Percentiles rank a stretch among this genome's conserved stretches.
phyloP scores from a whole-genome alignment of 192 early-diverging fungal genomes.

The Podila minutissima region DNA sequence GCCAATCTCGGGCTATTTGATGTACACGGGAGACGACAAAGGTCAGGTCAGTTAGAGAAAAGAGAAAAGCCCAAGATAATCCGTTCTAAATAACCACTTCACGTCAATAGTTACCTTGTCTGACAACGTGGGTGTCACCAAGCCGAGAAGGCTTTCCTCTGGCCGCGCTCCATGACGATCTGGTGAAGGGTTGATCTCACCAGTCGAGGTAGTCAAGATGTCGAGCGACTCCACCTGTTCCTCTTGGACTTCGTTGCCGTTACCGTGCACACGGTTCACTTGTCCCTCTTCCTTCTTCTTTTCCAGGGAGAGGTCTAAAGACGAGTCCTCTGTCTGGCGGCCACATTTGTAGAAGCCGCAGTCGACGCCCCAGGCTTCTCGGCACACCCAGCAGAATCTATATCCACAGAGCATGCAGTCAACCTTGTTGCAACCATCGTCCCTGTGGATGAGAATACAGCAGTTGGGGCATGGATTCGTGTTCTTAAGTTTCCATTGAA shows the following conservation, averaged over 20 bases:
- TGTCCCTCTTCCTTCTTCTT: conserved; percentile 5
- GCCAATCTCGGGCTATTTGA: conserved; percentile 65
- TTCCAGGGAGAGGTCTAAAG: background rate
- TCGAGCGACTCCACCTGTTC: conserved; percentile 6
- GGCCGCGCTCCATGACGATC: background rate
- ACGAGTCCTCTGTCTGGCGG: background rate
- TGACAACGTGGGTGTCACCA: background rate
- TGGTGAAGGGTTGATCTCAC: background rate
- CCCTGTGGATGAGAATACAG: conserved; percentile 70
- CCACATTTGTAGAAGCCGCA: conserved; percentile 74
- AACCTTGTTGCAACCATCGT: conserved; percentile 79
- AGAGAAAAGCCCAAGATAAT: background rate
- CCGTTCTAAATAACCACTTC: no score
- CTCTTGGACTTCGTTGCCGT: background rate
- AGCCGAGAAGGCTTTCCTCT: background rate
- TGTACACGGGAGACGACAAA: background rate
- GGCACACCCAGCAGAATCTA: conserved; percentile 73
- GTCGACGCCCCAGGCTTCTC: conserved; percentile 63
- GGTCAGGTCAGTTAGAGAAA: background rate
- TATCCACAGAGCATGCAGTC: conserved; percentile 73
- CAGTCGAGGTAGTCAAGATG: background rate
- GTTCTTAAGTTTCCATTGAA: conserved; percentile 62
- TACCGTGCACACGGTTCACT: background rate
- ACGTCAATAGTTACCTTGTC: background rate
- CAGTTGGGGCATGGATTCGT: conserved; percentile 72